Evolutionary conservation across 2,329 filamentous ascomycete genomes (phyloP).

Genomic region (Claviceps monticola): DNA sequence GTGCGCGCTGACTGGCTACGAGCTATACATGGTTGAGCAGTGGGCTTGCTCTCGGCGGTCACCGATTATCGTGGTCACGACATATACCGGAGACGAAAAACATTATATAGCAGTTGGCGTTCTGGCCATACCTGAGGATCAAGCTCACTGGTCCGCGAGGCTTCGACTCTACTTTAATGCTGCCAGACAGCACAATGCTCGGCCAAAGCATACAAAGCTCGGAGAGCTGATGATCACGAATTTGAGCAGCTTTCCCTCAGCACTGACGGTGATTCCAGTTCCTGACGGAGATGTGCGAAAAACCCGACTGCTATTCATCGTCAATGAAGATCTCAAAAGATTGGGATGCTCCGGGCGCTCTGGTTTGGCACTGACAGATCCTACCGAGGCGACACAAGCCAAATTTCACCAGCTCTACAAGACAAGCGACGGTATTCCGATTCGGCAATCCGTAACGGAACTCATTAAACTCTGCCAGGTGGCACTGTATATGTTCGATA

Average conservation of each 20-base stretch:
- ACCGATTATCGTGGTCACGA: constrained; percentile 82
- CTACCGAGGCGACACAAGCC: constrained; percentile 67
- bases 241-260: constrained; percentile 79
- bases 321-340: constrained; percentile 89
- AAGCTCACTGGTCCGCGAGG: constrained; percentile 64
- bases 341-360: constrained; percentile 83
- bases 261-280: constrained; percentile 79
- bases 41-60: constrained; percentile 90
- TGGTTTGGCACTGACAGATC: constrained; percentile 65
- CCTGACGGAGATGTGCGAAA: constrained; percentile 74
- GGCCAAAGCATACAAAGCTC: constrained; percentile 65
- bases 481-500: constrained; percentile 75
- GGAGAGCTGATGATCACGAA: constrained; percentile 92
- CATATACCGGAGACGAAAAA: constrained; percentile 76
- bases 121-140: constrained; percentile 67
- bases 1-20: constrained; percentile 63
- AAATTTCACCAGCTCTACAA: constrained; percentile 89
- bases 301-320: constrained; percentile 72
- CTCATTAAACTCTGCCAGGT: constrained; percentile 85
- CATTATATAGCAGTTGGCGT: constrained; percentile 71
- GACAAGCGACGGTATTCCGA: constrained; percentile 67
- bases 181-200: constrained; percentile 71
- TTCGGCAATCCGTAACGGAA: constrained; percentile 70
- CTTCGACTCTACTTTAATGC: constrained; percentile 77
- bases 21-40: constrained; percentile 90